phyloP scores from a whole-genome alignment of 768 basidiomycete species.

The Lactarius psammicola region DNA sequence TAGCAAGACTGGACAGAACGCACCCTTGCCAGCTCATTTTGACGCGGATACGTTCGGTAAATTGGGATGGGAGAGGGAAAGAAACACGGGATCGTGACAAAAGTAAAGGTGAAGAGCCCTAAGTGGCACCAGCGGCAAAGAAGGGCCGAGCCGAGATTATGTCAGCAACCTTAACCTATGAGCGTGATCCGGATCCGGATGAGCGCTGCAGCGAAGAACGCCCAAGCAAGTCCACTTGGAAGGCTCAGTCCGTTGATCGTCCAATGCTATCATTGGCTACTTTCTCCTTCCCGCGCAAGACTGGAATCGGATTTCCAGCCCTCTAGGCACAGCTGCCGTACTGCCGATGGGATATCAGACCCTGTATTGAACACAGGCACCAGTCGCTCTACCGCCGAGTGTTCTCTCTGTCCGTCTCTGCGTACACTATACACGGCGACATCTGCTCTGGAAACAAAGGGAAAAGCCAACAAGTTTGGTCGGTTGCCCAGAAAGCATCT shows the following conservation, averaged over 20 bases:
- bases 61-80: background rate
- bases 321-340: background rate
- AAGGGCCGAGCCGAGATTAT: background rate
- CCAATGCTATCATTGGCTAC: no score
- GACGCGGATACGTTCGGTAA: background rate
- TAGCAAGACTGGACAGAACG: background rate
- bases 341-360: background rate
- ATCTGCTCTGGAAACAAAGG: background rate
- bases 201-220: background rate
- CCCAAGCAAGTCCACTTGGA: no score
- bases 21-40: slow-evolving; percentile 27
- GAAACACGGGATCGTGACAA: background rate
- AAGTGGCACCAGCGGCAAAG: background rate
- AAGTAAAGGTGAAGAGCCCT: slow-evolving; percentile 7
- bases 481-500: background rate
- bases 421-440: background rate
- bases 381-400: background rate
- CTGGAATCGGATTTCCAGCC: background rate
- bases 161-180: background rate
- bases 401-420: background rate
- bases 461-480: background rate
- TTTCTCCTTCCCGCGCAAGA: background rate
- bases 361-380: background rate
- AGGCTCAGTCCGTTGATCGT: no score
- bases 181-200: background rate